Evolutionary conservation across 805 yeast genomes (phyloP), one percentile per base, ranked within the genome.

Genomic region (Metschnikowia lunata): DNA sequence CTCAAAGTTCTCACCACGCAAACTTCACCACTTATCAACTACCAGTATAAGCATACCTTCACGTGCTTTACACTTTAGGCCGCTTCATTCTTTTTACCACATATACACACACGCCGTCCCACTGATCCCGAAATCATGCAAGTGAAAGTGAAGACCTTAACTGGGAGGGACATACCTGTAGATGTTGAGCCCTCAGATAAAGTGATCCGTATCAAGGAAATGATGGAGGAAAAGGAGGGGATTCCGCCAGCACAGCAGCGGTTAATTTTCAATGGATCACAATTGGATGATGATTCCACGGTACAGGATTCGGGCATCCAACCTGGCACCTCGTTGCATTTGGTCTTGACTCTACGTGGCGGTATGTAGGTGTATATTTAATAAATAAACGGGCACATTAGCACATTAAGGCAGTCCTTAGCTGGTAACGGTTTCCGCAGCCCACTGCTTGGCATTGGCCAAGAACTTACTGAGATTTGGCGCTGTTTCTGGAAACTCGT

Each of bases 181-280:
- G 88, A 84, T 53, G 79, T 85, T 33, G 90, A 84, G 54, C 79
- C 87, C 38, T 57, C 74, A 7, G 89, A 84, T 57, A 78, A 74
- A 60, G 75, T 87, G 46, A 76, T 80, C 49, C 79, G 84, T 39
- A 81, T 91, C 66, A 91, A 91, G 66, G 97, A 91, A 61, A 78
- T 85, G 61, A 80, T 91, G 70, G 98, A 93, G 63, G 97, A 91
- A 60, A 88, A 88, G 57, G 98, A 91, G 63, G 99, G 98, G 1
- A 91, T 91, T 44, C 97, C 98, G 2, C 97, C 98, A 9, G 81
- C 86, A 28, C 99, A 91, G 67, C 99, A 93, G 66, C 79, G 96
- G 54, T 79, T 91, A 52, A 83, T 91, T 57, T 88, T 78, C 66
- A 82, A 85, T 44, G 99, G 99, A 15, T 86, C 88, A 54, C 97